A percentile compares a stretch with the other conserved stretches of the same genome.
These are phyloP conservation scores for Orbilia blumenaviensis DNA, from an alignment of 2,329 filamentous ascomycete genomes.

Conservation along the genomic window DNA sequence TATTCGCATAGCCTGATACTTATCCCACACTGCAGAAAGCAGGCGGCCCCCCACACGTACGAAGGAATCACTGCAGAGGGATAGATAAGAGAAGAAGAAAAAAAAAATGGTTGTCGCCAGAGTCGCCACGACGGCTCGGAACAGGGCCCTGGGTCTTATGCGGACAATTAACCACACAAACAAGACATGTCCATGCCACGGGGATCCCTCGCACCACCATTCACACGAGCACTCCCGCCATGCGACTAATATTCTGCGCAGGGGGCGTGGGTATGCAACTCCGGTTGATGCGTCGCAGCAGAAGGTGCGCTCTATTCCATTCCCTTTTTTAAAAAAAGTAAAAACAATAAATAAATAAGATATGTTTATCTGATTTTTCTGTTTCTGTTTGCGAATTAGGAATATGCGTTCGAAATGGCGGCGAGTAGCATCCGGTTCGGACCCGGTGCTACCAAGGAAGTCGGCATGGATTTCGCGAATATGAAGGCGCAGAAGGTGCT, in stretches of 20 bases:
- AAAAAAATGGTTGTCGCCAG: conserved; percentile 42
- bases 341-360: background rate
- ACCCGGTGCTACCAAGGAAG: conserved; percentile 89
- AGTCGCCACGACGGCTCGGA: conserved; percentile 38
- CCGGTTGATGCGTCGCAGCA: conserved; percentile 75
- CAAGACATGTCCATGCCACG: conserved; percentile 83
- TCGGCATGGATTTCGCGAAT: conserved; percentile 97
- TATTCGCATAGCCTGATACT: background rate
- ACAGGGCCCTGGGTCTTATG: conserved; percentile 49
- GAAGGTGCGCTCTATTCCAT: conserved; percentile 64
- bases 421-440: conserved; percentile 71
- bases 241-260: conserved; percentile 61
- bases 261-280: conserved; percentile 71
- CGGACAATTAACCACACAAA: conserved; percentile 47
- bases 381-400: conserved; percentile 60
- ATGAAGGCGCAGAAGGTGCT: conserved; percentile 86
- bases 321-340: too few relatives aligned
- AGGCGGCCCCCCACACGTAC: too few relatives aligned
- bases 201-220: conserved; percentile 83
- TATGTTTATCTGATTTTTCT: background rate
- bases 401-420: conserved; percentile 99
- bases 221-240: conserved; percentile 58
- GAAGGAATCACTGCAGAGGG: too few relatives aligned
- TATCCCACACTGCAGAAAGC: background rate
- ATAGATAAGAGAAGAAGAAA: background rate